Percentiles rank a stretch among this genome's conserved stretches.
Evolutionary conservation across 176 grass and related monocot species (phyloP).

Genomic region (Ensete glaucum): DNA sequence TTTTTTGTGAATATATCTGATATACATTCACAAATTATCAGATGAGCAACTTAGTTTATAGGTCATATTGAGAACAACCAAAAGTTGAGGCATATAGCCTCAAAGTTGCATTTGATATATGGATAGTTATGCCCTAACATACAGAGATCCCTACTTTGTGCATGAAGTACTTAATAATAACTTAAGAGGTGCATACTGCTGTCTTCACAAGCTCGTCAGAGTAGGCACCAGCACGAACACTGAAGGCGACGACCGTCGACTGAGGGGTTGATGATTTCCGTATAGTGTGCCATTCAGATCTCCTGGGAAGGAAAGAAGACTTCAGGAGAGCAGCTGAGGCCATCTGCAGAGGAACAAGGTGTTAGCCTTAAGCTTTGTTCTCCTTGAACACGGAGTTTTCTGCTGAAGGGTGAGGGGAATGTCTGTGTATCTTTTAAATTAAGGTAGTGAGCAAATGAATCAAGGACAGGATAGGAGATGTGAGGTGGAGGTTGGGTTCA

Average conservation of each 20-base stretch:
- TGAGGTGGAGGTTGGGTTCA: constrained; percentile 54
- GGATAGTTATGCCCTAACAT: too few species aligned
- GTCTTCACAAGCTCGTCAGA: constrained; percentile 84
- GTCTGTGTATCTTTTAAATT: constrained; percentile 36
- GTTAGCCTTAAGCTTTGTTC: constrained; percentile 2
- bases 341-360: constrained; percentile 31
- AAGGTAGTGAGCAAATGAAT: constrained; percentile 23
- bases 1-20: too few species aligned
- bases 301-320: constrained; percentile 98
- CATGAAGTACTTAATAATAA: neutral
- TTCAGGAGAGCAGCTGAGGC: constrained; percentile 89
- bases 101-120: too few species aligned
- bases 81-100: too few species aligned
- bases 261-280: constrained; percentile 29
- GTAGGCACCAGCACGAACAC: constrained; percentile 64
- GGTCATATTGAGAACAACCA: too few species aligned
- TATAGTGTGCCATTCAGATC: constrained; percentile 53
- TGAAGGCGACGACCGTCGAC: constrained; percentile 48
- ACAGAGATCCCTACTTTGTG: too few species aligned
- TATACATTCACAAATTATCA: too few species aligned
- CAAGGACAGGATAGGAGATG: constrained; percentile 62
- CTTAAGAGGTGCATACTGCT: constrained; percentile 38
- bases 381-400: constrained; percentile 24
- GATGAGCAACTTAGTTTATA: too few species aligned
- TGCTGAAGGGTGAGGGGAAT: constrained; percentile 18